phyloP scores from a whole-genome alignment of 1,284 basidiomycete genomes.

The Phellinidium pouzarii region DNA sequence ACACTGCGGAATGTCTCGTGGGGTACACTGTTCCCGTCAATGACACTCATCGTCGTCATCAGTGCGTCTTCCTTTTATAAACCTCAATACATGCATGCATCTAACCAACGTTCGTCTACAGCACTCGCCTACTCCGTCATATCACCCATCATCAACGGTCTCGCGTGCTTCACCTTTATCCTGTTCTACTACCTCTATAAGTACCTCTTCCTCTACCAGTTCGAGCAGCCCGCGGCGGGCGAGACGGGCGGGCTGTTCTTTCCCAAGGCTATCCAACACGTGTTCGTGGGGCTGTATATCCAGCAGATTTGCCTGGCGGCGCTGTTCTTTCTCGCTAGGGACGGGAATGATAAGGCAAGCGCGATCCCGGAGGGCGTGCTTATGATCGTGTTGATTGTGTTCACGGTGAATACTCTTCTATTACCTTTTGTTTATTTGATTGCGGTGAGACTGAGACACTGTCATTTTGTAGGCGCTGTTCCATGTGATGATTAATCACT shows the following conservation, averaged over 20 bases:
- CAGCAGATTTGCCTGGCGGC: conserved; percentile 77
- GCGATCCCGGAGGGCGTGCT: conserved; percentile 71
- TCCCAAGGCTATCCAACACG: conserved; percentile 87
- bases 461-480: conserved; percentile 46
- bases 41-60: conserved; percentile 74
- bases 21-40: conserved; percentile 79
- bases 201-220: conserved; percentile 79
- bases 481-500: conserved; percentile 62
- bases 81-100: not conserved
- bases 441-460: conserved; percentile 15
- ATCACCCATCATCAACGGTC: conserved; percentile 90
- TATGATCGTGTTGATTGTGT: conserved; percentile 76
- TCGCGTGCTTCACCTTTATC: conserved; percentile 79
- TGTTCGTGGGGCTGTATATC: conserved; percentile 89
- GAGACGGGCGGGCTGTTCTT: conserved; percentile 97
- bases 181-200: conserved; percentile 85
- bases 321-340: conserved; percentile 79
- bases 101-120: not conserved
- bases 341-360: conserved; percentile 44
- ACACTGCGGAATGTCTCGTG: conserved; percentile 61
- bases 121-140: conserved; percentile 84
- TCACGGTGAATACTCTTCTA: conserved; percentile 53
- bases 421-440: not conserved
- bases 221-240: conserved; percentile 62
- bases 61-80: not conserved